A percentile compares a stretch with the other conserved stretches of the same genome.
These are phyloP conservation scores for Aureobasidium mangrovei DNA, from an alignment of 2,329 filamentous ascomycete genomes.

Conservation along the genomic window DNA sequence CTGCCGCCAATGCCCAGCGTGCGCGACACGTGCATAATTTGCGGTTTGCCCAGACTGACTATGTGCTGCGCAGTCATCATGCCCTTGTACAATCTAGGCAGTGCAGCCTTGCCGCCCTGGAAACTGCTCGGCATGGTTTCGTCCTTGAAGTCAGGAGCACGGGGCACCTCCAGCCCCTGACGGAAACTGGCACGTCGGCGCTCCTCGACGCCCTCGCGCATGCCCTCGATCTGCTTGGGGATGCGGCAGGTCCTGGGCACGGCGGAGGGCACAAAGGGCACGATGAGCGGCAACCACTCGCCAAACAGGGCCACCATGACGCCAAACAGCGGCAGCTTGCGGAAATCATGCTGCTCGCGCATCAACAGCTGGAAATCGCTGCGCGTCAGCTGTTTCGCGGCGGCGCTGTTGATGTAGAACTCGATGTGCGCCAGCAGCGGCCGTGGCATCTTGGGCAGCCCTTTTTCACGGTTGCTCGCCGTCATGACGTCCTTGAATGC, in stretches of 20 bases:
- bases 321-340: constrained; percentile 70
- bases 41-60: constrained; percentile 17
- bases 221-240: constrained; percentile 61
- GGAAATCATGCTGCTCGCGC: constrained; percentile 62
- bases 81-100: background rate
- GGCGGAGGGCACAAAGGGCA: constrained; percentile 60
- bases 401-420: constrained; percentile 2
- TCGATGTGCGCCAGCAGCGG: constrained; percentile 4
- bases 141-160: constrained; percentile 28
- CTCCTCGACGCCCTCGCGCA: constrained; percentile 40
- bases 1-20: constrained; percentile 32
- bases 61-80: background rate
- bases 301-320: constrained; percentile 69
- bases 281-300: constrained; percentile 76
- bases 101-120: constrained; percentile 27
- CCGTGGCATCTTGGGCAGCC: background rate
- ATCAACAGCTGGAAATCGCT: constrained; percentile 61
- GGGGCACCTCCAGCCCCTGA: background rate
- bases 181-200: constrained; percentile 8
- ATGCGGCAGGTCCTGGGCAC: constrained; percentile 79
- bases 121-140: constrained; percentile 42
- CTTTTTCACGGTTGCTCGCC: background rate
- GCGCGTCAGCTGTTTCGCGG: constrained; percentile 41
- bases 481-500: constrained; percentile 3
- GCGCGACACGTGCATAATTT: constrained; percentile 34